Percentiles rank a stretch among this genome's conserved stretches.
These are phyloP conservation scores for Suhomyces prunicola DNA, from an alignment of 805 yeast genomes.

Conservation along the genomic window DNA sequence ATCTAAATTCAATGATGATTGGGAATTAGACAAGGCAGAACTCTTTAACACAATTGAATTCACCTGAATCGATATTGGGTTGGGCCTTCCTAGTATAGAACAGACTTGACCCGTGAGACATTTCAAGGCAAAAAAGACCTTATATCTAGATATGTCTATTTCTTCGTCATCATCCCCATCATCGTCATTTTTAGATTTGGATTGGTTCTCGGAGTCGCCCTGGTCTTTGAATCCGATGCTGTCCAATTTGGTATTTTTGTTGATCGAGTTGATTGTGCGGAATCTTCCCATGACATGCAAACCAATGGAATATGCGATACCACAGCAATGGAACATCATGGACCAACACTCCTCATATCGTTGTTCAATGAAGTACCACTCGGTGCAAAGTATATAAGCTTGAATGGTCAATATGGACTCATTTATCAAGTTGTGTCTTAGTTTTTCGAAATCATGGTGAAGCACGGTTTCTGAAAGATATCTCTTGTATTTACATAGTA, in stretches of 20 bases:
- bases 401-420: conserved; percentile 49
- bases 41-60: conserved; percentile 26
- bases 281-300: conserved; percentile 43
- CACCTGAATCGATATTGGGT: conserved; percentile 47
- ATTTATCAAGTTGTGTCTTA: conserved; percentile 44
- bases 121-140: conserved; percentile 51
- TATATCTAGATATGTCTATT: conserved; percentile 33
- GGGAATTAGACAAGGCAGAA: conserved; percentile 5
- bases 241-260: neutral
- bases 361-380: conserved; percentile 47
- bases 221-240: neutral
- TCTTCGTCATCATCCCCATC: conserved; percentile 34
- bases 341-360: conserved; percentile 53
- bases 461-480: conserved; percentile 22
- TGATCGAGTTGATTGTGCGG: conserved; percentile 8
- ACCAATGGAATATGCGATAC: conserved; percentile 51
- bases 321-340: conserved; percentile 46
- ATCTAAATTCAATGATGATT: conserved; percentile 10
- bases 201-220: neutral
- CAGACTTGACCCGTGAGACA: conserved; percentile 48
- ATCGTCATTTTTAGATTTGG: conserved; percentile 7
- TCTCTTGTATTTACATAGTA: conserved; percentile 16
- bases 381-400: conserved; percentile 50
- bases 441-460: conserved; percentile 40
- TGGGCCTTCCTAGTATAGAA: conserved; percentile 52